Evolutionary conservation across 2,329 filamentous ascomycete species (phyloP).

Genomic region (Diaporthe caulivora): DNA sequence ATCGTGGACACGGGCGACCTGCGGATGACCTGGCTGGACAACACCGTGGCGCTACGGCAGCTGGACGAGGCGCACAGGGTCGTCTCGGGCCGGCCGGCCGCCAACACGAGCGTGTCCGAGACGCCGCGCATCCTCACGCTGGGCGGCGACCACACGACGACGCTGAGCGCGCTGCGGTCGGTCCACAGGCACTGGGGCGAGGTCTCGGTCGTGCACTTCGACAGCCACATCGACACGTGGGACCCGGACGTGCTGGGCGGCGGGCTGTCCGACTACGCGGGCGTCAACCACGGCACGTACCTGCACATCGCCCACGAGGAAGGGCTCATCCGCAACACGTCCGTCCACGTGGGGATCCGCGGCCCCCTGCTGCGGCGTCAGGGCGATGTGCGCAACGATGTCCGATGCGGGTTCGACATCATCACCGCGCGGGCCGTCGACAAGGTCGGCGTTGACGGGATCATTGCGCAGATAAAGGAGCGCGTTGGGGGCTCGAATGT

Average conservation of each 20-base stretch:
- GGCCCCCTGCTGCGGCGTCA: constrained; percentile 62
- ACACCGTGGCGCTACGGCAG: constrained; percentile 78
- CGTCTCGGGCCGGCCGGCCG: constrained; percentile 47
- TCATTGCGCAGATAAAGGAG: constrained; percentile 73
- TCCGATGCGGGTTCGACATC: constrained; percentile 69
- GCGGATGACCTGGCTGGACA: constrained; percentile 82
- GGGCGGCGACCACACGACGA: constrained; percentile 75
- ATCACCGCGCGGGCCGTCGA: constrained; percentile 77
- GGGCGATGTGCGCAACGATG: constrained; percentile 66
- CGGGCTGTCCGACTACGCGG: constrained; percentile 70
- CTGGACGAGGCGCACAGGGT: constrained; percentile 77
- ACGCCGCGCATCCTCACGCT: constrained; percentile 69
- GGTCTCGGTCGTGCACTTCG: constrained; percentile 75
- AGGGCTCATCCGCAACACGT: constrained; percentile 67
- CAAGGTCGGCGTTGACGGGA: constrained; percentile 72
- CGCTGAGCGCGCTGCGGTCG: constrained; percentile 71
- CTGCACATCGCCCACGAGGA: constrained; percentile 73
- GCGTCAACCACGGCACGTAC: constrained; percentile 70
- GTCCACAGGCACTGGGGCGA: constrained; percentile 68
- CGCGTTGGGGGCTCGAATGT: constrained; percentile 65
- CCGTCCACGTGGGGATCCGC: constrained; percentile 72
- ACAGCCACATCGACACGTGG: constrained; percentile 79
- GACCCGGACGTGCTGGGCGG: constrained; percentile 70
- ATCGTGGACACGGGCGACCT: constrained; percentile 86
- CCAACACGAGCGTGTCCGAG: constrained; percentile 57